Evolutionary conservation across 345 rosid genomes (phyloP).

Genomic region (Camelina hispida): DNA sequence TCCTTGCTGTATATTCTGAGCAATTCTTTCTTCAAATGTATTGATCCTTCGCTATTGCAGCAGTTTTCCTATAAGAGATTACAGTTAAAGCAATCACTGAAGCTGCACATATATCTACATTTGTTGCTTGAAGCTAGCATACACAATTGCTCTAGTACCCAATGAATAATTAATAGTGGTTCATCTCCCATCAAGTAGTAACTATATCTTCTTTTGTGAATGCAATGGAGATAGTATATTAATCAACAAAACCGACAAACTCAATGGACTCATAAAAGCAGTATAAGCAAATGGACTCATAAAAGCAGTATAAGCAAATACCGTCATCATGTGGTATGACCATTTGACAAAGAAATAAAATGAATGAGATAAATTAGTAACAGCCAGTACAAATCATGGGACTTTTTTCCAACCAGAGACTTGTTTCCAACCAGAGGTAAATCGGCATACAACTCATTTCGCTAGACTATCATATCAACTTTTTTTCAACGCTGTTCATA

Average conservation of each 20-base stretch:
- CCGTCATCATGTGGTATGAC: background rate
- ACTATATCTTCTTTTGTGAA: conserved; percentile 10
- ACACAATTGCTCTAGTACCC: conserved; percentile 8
- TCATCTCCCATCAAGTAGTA: background rate
- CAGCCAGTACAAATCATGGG: background rate
- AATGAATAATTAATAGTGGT: background rate
- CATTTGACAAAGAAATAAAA: too few relatives aligned
- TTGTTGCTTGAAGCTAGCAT: conserved; percentile 20
- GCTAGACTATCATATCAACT: background rate
- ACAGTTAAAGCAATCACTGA: conserved; percentile 25
- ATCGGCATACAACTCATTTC: background rate
- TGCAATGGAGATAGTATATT: background rate
- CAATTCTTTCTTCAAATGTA: conserved; percentile 78
- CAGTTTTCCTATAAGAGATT: conserved; percentile 48
- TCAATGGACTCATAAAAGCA: background rate
- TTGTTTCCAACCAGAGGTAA: background rate
- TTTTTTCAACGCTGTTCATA: background rate
- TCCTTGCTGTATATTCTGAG: conserved; percentile 70
- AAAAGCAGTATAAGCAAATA: background rate
- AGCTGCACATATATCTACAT: background rate
- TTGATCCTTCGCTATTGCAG: conserved; percentile 57
- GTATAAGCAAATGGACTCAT: too few relatives aligned
- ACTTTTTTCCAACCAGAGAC: background rate
- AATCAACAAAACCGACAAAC: background rate
- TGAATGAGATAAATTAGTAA: too few relatives aligned